Percentiles rank a stretch among this genome's conserved stretches.
Conservation (phyloP, 345 rosid species). For the Cochlearia excelsa region DNA sequence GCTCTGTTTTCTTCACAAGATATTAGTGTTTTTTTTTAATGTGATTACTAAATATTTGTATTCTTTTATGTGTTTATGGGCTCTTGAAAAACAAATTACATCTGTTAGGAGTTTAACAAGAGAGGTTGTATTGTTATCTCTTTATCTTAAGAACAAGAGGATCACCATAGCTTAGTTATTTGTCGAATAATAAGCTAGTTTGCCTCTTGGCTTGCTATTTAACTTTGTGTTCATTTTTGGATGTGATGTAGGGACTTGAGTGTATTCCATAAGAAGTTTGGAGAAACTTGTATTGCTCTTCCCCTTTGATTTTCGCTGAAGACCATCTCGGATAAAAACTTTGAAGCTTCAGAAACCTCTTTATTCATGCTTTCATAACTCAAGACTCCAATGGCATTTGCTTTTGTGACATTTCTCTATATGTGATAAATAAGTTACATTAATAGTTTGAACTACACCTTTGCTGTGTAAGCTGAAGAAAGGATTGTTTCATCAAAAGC, state of each 20-base stretch:
- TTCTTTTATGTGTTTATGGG: neutral
- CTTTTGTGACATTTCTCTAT: constrained; percentile 2
- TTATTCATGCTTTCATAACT: constrained; percentile 1
- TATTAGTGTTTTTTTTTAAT: neutral
- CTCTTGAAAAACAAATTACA: neutral
- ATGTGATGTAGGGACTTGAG: constrained; percentile 29
- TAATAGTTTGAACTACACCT: neutral
- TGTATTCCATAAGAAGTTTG: constrained; percentile 26
- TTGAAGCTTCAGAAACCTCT: neutral
- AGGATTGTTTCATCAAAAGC: neutral
- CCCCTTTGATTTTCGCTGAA: constrained; percentile 26
- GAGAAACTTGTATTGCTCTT: constrained; percentile 1
- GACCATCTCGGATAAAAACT: constrained; percentile 15
- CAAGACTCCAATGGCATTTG: constrained; percentile 5
- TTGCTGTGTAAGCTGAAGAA: constrained; percentile 17
- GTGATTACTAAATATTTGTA: neutral
- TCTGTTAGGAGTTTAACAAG: neutral
- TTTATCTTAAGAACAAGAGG: neutral
- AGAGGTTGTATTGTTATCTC: neutral
- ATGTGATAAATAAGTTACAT: constrained; percentile 15
- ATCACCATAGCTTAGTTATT: neutral
- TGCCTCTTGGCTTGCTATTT: constrained; percentile 1
- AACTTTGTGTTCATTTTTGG: neutral
- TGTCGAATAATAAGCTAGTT: neutral
- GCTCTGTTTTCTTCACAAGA: constrained; percentile 13